These are phyloP conservation scores for Blastomyces percursus DNA, from an alignment of 2,329 filamentous ascomycete species.

Conservation along the genomic window DNA sequence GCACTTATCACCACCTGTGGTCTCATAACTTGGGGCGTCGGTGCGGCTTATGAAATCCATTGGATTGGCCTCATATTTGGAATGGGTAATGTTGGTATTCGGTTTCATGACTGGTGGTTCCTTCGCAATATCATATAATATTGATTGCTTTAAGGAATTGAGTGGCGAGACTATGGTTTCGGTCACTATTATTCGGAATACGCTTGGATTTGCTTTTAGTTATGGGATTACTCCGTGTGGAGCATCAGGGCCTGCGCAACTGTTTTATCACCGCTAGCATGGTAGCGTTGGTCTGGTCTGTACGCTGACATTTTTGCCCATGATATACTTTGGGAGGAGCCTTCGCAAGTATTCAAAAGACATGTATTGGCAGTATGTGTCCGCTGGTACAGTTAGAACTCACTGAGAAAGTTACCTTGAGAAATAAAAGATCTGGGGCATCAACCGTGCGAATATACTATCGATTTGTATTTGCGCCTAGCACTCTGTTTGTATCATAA, in stretches of 20 bases:
- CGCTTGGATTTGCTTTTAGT: slow-evolving; percentile 23
- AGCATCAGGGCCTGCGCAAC: slow-evolving; percentile 23
- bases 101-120: slow-evolving; percentile 16
- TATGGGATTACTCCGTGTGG: slow-evolving; percentile 29
- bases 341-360: slow-evolving; percentile 13
- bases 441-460: neutral
- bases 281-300: slow-evolving; percentile 21
- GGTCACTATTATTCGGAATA: slow-evolving; percentile 32
- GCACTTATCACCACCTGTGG: slow-evolving; percentile 18
- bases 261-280: slow-evolving; percentile 26
- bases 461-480: neutral
- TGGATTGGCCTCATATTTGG: slow-evolving; percentile 24
- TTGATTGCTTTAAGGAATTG: slow-evolving; percentile 23
- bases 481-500: neutral
- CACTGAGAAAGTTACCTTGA: neutral
- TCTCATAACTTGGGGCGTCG: slow-evolving; percentile 22
- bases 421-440: neutral
- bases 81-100: slow-evolving; percentile 21
- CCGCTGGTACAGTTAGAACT: slow-evolving; percentile 3
- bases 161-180: slow-evolving; percentile 23
- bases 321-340: slow-evolving; percentile 24
- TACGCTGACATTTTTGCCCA: slow-evolving; percentile 20
- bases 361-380: slow-evolving; percentile 13
- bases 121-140: slow-evolving; percentile 19
- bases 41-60: slow-evolving; percentile 20